Evolutionary conservation across 2,329 filamentous ascomycete species (phyloP).

Genomic region (Aspergillus bombycis): DNA sequence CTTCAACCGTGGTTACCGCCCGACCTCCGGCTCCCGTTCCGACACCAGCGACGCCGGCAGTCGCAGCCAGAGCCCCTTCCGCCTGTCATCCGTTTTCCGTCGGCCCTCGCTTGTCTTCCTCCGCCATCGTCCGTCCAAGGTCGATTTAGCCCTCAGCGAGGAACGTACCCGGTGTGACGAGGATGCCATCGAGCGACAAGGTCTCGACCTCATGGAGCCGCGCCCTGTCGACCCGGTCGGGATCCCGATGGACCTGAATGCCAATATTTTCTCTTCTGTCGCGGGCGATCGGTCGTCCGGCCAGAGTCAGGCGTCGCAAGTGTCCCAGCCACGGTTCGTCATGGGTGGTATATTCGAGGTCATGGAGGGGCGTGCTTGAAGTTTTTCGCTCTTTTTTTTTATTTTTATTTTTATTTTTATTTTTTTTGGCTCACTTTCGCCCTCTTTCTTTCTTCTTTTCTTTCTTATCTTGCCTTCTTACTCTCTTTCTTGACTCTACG

Average conservation of each 20-base stretch:
- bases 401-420: too few relatives aligned
- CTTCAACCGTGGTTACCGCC: conserved; percentile 24
- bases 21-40: conserved; percentile 12
- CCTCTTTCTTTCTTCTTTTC: conserved; percentile 8
- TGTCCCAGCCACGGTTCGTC: conserved; percentile 41
- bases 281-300: conserved; percentile 13
- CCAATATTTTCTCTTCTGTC: conserved; percentile 19
- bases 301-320: conserved; percentile 10
- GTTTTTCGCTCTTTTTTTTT: conserved; percentile 14
- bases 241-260: conserved; percentile 28
- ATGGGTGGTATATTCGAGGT: conserved; percentile 54
- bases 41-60: conserved; percentile 24
- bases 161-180: conserved; percentile 44
- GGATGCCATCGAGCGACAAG: conserved; percentile 44
- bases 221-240: conserved; percentile 43
- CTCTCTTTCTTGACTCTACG: neutral
- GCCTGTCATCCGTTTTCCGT: conserved; percentile 33
- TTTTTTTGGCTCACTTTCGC: neutral
- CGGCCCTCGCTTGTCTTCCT: conserved; percentile 37
- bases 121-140: conserved; percentile 46
- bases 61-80: conserved; percentile 34
- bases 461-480: neutral
- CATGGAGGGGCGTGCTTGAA: conserved; percentile 45
- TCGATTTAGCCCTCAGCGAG: conserved; percentile 48
- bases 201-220: conserved; percentile 49